phyloP scores from a whole-genome alignment of 768 basidiomycete species.

The Mycena olivaceomarginata region DNA sequence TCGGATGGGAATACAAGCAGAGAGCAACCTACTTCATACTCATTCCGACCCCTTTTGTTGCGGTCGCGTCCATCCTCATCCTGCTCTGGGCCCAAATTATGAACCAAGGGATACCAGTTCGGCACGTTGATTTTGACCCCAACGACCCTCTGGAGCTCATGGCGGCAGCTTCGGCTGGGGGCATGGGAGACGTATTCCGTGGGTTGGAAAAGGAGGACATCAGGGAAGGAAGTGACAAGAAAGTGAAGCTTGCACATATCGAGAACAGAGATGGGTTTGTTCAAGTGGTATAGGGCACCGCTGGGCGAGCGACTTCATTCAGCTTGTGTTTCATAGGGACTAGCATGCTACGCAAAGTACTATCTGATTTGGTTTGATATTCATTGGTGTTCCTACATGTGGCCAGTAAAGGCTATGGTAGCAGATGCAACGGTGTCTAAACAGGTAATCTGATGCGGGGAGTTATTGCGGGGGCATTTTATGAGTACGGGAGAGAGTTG shows the following conservation, averaged over 20 bases:
- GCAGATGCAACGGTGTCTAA: too few species aligned
- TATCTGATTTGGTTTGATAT: too few species aligned
- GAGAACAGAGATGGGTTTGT: slow-evolving; percentile 16
- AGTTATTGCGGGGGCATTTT: too few species aligned
- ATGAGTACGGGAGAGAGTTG: too few species aligned
- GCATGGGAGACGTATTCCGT: slow-evolving; percentile 14
- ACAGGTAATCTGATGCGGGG: too few species aligned
- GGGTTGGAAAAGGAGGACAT: slow-evolving; percentile 5
- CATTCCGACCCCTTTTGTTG: slow-evolving; percentile 17
- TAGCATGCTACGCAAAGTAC: too few species aligned
- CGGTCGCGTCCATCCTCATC: slow-evolving; percentile 21
- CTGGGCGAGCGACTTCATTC: too few species aligned
- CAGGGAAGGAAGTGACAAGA: slow-evolving; percentile 10
- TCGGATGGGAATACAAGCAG: slow-evolving; percentile 10
- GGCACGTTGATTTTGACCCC: slow-evolving; percentile 14
- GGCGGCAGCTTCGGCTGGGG: slow-evolving; percentile 32
- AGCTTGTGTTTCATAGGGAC: too few species aligned
- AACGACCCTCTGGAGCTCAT: slow-evolving; percentile 25
- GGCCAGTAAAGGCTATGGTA: too few species aligned
- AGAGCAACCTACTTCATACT: not conserved
- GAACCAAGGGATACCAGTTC: not conserved
- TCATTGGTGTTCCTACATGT: too few species aligned
- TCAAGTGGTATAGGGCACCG: not conserved
- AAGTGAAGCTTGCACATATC: slow-evolving; percentile 14
- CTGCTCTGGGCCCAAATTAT: slow-evolving; percentile 6